These are phyloP conservation scores for Dipteronia dyeriana DNA, from an alignment of 345 rosid species.

Conservation along the genomic window DNA sequence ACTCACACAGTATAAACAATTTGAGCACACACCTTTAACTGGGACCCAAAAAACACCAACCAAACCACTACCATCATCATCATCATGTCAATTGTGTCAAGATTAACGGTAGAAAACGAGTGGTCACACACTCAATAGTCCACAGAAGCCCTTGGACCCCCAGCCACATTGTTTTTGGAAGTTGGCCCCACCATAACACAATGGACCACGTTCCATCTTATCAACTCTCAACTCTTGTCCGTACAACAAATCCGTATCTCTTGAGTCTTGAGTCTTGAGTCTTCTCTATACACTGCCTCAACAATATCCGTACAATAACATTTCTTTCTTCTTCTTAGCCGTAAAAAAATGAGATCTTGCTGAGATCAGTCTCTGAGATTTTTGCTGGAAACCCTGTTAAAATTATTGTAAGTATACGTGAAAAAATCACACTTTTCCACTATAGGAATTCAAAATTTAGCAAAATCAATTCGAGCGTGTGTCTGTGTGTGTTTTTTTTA, in stretches of 20 bases:
- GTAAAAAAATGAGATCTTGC: background rate
- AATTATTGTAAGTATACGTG: too few relatives aligned
- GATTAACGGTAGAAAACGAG: constrained; percentile 19
- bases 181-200: background rate
- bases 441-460: too few relatives aligned
- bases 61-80: too few relatives aligned
- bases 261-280: too few relatives aligned
- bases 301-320: background rate
- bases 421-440: too few relatives aligned
- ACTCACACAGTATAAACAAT: background rate
- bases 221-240: background rate
- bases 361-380: background rate
- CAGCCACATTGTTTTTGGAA: constrained; percentile 7
- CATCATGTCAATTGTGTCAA: background rate
- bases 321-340: background rate
- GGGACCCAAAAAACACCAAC: background rate
- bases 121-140: background rate
- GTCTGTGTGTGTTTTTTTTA: too few relatives aligned
- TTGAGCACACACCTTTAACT: background rate
- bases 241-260: constrained; percentile 9
- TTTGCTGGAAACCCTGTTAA: too few relatives aligned
- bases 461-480: too few relatives aligned
- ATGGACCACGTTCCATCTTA: constrained; percentile 23
- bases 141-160: too few relatives aligned
- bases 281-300: background rate